Evolutionary conservation across 768 basidiomycete genomes (phyloP).

Genomic region (Mycena galericulata): DNA sequence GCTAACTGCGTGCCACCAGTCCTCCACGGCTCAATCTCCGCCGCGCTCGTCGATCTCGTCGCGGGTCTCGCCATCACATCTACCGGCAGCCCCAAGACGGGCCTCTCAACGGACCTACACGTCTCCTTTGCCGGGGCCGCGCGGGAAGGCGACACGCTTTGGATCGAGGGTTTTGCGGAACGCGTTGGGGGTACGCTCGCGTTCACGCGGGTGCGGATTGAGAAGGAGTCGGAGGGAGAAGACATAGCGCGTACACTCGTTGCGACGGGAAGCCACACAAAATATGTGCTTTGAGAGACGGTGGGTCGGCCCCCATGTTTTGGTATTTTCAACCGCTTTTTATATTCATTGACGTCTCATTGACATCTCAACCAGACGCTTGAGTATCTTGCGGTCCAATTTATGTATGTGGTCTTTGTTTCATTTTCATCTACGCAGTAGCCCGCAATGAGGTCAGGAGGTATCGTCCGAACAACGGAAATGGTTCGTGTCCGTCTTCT

Average conservation of each 20-base stretch:
- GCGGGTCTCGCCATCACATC: slow-evolving; percentile 29
- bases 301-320: no score
- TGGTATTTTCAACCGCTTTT: no score
- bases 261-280: slow-evolving; percentile 32
- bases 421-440: no score
- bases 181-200: slow-evolving; percentile 32
- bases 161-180: slow-evolving; percentile 28
- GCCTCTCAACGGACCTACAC: slow-evolving; percentile 33
- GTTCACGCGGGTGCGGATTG: slow-evolving; percentile 30
- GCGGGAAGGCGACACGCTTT: slow-evolving; percentile 29
- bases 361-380: no score
- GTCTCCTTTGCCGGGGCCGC: slow-evolving; percentile 28
- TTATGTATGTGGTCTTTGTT: no score
- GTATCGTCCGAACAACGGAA: no score
- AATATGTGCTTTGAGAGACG: slow-evolving; percentile 29
- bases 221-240: slow-evolving; percentile 7
- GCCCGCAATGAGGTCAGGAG: no score
- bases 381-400: no score
- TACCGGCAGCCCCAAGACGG: slow-evolving; percentile 26
- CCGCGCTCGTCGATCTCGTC: slow-evolving; percentile 32
- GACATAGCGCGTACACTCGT: slow-evolving; percentile 24
- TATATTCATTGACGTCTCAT: no score
- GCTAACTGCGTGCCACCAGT: no score
- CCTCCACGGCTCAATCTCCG: slow-evolving; percentile 32
- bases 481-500: no score